Evolutionary conservation across 2,329 filamentous ascomycete species (phyloP).

Genomic region (Trichophyton simii): DNA sequence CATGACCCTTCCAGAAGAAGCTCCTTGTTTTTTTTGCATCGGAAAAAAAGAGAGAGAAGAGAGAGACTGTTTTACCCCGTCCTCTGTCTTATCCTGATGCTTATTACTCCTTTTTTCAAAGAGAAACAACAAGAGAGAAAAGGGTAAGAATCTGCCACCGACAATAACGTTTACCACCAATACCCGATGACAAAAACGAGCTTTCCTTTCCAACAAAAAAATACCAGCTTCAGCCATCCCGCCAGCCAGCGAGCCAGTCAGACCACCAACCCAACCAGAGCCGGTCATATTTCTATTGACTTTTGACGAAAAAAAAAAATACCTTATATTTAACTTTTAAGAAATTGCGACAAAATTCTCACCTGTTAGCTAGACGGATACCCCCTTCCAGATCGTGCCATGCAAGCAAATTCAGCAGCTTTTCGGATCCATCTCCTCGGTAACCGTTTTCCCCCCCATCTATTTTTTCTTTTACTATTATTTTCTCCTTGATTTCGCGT

Average conservation of each 20-base stretch:
- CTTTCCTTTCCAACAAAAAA: background rate
- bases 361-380: constrained; percentile 2
- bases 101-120: constrained; percentile 5
- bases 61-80: background rate
- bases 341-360: background rate
- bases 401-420: constrained; percentile 1
- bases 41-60: background rate
- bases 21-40: constrained; percentile 3
- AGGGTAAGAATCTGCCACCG: constrained; percentile 1
- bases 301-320: background rate
- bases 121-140: background rate
- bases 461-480: background rate
- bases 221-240: background rate
- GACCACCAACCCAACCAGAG: background rate
- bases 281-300: background rate
- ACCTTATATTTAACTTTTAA: background rate
- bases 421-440: constrained; percentile 2
- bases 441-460: background rate
- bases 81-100: constrained; percentile 5
- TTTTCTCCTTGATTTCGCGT: background rate
- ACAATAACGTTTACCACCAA: background rate
- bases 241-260: no score
- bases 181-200: background rate
- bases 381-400: background rate
- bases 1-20: background rate